Conservation (phyloP, 2,329 filamentous ascomycete genomes). For the Calonectria leucothoes region DNA sequence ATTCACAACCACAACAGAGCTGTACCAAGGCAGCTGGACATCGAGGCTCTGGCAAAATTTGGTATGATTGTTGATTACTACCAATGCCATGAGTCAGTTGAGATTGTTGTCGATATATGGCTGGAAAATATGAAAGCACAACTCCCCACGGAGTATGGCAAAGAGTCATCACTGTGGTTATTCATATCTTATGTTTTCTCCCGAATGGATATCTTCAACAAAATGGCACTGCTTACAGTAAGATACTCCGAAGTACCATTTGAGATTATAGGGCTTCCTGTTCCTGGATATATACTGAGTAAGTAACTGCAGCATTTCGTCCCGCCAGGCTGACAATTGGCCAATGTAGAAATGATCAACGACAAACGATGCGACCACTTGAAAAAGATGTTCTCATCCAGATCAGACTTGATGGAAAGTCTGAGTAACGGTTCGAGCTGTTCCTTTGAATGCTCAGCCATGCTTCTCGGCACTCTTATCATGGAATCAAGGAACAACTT, state of each 20-base stretch:
- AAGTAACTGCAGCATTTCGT: not conserved
- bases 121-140: not conserved
- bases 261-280: not conserved
- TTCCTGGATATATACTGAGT: not conserved
- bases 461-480: slow-evolving; percentile 28
- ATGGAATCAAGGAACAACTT: slow-evolving; percentile 7
- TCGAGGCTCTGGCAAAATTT: not conserved
- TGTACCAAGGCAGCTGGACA: fast-evolving
- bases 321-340: not conserved
- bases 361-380: not conserved
- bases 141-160: not conserved
- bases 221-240: slow-evolving; percentile 15
- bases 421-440: not conserved
- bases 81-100: not conserved
- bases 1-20: not conserved
- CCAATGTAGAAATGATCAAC: not conserved
- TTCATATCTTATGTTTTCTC: slow-evolving; percentile 6
- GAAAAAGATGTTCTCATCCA: not conserved
- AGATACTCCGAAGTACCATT: slow-evolving; percentile 10
- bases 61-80: slow-evolving; percentile 22
- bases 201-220: not conserved
- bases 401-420: not conserved
- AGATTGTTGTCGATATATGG: not conserved
- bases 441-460: slow-evolving; percentile 28
- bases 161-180: not conserved